Conservation (phyloP, 371 early-diverging fungal species). For the Mortierella sp. region DNA sequence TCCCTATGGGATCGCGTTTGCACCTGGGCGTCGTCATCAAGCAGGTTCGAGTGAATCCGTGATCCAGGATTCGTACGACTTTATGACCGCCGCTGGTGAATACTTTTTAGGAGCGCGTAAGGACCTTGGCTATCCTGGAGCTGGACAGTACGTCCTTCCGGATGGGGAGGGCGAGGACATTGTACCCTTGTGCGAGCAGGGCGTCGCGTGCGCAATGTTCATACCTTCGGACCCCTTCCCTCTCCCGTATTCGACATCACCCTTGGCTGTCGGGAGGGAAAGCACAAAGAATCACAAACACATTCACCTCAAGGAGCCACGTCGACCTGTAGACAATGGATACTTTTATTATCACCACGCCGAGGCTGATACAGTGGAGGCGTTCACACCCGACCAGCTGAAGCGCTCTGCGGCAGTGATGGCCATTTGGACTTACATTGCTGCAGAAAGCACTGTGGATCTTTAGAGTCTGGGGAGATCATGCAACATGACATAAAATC, state of each 20-base stretch:
- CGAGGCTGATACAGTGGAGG: slow-evolving; percentile 57
- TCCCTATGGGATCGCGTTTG: slow-evolving; percentile 58
- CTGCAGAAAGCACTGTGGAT: slow-evolving; percentile 53
- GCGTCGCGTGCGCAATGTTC: slow-evolving; percentile 61
- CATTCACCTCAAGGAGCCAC: background rate
- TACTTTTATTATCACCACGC: slow-evolving; percentile 62
- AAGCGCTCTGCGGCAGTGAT: slow-evolving; percentile 59
- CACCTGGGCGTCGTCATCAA: slow-evolving; percentile 14
- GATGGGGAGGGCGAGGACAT: slow-evolving; percentile 57
- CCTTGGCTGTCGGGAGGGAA: slow-evolving; percentile 9
- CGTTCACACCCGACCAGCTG: slow-evolving; percentile 58
- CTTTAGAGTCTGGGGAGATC: slow-evolving; percentile 25
- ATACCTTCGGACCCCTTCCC: slow-evolving; percentile 55
- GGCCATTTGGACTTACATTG: slow-evolving; percentile 63
- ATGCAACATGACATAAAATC: background rate
- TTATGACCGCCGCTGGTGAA: slow-evolving; percentile 26
- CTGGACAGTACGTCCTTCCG: slow-evolving; percentile 28
- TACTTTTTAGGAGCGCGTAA: slow-evolving; percentile 32
- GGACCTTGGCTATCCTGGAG: slow-evolving; percentile 40
- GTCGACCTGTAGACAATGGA: slow-evolving; percentile 36
- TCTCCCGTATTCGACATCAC: slow-evolving; percentile 41
- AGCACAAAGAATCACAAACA: slow-evolving; percentile 4
- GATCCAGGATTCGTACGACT: slow-evolving; percentile 27
- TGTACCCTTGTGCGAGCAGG: slow-evolving; percentile 53
- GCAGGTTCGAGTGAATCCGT: slow-evolving; percentile 6